Evolutionary conservation across 179 eudicot genomes (phyloP), one percentile per base, ranked within the genome.

Genomic region (Sideroxylon spinosum): DNA sequence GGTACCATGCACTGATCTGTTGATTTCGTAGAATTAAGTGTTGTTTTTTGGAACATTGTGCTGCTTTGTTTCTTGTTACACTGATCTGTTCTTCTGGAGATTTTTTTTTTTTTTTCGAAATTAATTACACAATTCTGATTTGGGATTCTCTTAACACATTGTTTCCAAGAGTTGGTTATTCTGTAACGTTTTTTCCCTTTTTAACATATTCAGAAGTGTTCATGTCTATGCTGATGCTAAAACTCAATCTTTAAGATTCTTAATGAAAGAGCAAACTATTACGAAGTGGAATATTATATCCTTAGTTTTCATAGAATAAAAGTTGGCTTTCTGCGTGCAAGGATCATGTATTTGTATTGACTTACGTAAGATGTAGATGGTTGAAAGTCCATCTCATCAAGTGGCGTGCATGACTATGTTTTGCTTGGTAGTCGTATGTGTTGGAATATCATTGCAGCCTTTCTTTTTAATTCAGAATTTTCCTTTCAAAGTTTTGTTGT

Each of bases 391-490:
- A 17, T 76, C 7, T 48, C 50, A 65, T 64, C 26, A 64, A 22
- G 78, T 63, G 71, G 26, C 25, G 48, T 19, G 37, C 56, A 23
- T 19, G 10, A 16, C 55, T 44, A 23, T 74, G 61, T 52, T 52
- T 50, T 57, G 23, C 63, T 52, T 28, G 22, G 56, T 62, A 4
- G 16, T 44, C 8, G 22, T 71, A 12, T 22, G 9, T 6, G 10
- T 23, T 75, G 59, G 69, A 62, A 48, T 17, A 0, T 75, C 70
- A 46, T 75, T 48, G 23, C 55, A 46, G 56, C 69, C 23, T 75
- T 5, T 50, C 55, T 16, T 3, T 2, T 22, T 62, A 75, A 60
- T 75, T 75, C 44, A 22, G 25, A 13, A 44, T 29, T 79, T 71
- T 1, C 11, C 23, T 61, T 19, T 23, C 19, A 56, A 37, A 59